Evolutionary conservation across 2,329 filamentous ascomycete genomes (phyloP).

Genomic region (Lachnellula arida): DNA sequence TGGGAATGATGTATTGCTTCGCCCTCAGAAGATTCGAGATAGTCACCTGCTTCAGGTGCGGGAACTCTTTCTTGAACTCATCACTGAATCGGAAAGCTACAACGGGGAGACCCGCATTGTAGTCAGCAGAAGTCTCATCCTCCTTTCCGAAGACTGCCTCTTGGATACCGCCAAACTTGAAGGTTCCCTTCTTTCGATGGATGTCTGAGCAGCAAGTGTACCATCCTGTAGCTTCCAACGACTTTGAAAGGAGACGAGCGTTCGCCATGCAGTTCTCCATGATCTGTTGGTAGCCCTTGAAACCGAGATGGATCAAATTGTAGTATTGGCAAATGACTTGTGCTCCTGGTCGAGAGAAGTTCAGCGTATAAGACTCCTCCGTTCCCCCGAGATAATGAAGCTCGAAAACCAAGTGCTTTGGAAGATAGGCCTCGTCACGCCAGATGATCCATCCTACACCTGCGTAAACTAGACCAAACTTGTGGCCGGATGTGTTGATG

Average conservation of each 20-base stretch:
- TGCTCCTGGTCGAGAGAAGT: slow-evolving; percentile 66
- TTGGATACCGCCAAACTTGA: slow-evolving; percentile 30
- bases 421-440: slow-evolving; percentile 60
- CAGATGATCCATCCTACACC: slow-evolving; percentile 69
- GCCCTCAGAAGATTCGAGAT: slow-evolving; percentile 58
- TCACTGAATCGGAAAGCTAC: slow-evolving; percentile 63
- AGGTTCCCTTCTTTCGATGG: slow-evolving; percentile 51
- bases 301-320: slow-evolving; percentile 67
- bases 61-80: slow-evolving; percentile 54
- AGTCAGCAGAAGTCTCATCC: slow-evolving; percentile 52
- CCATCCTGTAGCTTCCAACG: slow-evolving; percentile 62
- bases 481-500: slow-evolving; percentile 63
- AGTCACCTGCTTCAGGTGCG: slow-evolving; percentile 59
- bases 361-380: slow-evolving; percentile 65
- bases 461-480: slow-evolving; percentile 60
- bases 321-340: slow-evolving; percentile 70
- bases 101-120: slow-evolving; percentile 61
- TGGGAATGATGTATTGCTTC: slow-evolving; percentile 68
- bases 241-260: slow-evolving; percentile 57
- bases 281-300: slow-evolving; percentile 56
- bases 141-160: slow-evolving; percentile 36
- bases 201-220: slow-evolving; percentile 62
- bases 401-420: slow-evolving; percentile 65
- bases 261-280: slow-evolving; percentile 65
- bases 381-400: slow-evolving; percentile 66